A percentile compares a stretch with the other conserved stretches of the same genome.
Conservation (phyloP, 176 grass and related monocot genomes). For the Aegilops speltoides region DNA sequence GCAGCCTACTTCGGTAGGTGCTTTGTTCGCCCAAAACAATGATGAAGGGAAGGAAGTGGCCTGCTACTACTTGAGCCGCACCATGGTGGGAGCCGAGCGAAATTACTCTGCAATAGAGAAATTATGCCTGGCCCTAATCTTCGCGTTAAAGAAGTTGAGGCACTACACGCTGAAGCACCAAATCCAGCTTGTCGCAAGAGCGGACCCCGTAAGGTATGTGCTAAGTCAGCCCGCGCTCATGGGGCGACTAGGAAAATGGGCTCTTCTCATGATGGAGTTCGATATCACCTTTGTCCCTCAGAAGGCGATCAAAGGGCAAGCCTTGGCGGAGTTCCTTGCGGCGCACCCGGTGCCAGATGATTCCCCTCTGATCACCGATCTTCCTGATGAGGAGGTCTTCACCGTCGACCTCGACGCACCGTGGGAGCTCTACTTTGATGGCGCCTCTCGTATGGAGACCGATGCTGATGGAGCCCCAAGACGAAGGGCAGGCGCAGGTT, state of each 20-base stretch:
- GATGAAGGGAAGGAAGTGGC: too few relatives aligned
- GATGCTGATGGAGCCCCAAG: too few relatives aligned
- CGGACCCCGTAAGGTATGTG: neutral
- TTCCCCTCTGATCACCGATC: neutral
- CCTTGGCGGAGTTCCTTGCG: neutral
- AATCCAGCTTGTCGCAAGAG: neutral
- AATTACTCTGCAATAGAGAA: neutral
- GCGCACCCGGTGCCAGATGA: neutral
- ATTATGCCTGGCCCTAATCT: too few relatives aligned
- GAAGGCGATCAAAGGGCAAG: neutral
- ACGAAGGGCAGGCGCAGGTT: too few relatives aligned
- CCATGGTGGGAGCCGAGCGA: too few relatives aligned
- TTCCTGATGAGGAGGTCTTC: neutral
- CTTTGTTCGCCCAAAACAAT: too few relatives aligned
- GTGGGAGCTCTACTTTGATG: neutral
- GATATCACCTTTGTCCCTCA: neutral
- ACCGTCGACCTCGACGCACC: neutral
- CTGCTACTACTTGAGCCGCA: too few relatives aligned
- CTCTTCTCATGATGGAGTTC: neutral
- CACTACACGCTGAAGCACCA: neutral
- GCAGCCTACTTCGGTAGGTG: too few relatives aligned
- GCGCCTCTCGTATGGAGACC: too few relatives aligned
- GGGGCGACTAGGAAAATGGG: neutral
- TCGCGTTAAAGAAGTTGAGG: too few relatives aligned
- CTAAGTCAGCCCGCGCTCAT: neutral